Evolutionary conservation across 352 stramenopile genomes (phyloP).

Genomic region (Phytophthora sp.): DNA sequence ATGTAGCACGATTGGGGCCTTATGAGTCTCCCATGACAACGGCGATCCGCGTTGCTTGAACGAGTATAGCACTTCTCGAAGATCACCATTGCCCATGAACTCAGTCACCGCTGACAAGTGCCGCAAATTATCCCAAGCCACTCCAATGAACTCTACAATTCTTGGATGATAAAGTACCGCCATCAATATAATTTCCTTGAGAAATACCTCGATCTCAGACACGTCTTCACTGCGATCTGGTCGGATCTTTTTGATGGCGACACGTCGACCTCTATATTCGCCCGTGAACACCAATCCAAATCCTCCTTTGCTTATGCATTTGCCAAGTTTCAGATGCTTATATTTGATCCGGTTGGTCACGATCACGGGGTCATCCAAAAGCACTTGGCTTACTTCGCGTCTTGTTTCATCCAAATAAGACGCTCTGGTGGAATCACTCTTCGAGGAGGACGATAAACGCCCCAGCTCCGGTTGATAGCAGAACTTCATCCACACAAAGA

Average conservation of each 20-base stretch:
- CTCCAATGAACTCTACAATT: conserved; percentile 42
- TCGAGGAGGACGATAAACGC: conserved; percentile 25
- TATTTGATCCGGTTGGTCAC: conserved; percentile 48
- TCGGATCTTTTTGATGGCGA: conserved; percentile 41
- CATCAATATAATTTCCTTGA: conserved; percentile 44
- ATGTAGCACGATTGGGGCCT: conserved; percentile 52
- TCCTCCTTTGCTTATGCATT: conserved; percentile 38
- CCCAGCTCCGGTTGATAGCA: conserved; percentile 7
- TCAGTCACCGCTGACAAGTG: conserved; percentile 63
- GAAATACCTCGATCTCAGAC: conserved; percentile 32
- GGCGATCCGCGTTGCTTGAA: conserved; percentile 43
- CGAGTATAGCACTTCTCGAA: conserved; percentile 54
- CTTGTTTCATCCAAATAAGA: conserved; percentile 19
- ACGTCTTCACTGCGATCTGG: conserved; percentile 28
- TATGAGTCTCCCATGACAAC: conserved; percentile 51
- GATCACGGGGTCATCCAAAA: conserved; percentile 33
- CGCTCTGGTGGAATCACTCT: conserved; percentile 15
- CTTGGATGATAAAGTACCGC: conserved; percentile 40
- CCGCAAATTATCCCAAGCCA: conserved; percentile 46
- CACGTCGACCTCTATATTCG: conserved; percentile 28
- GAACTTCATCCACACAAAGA: conserved; percentile 32
- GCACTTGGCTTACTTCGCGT: conserved; percentile 12
- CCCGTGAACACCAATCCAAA: conserved; percentile 40
- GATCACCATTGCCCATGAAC: conserved; percentile 69
- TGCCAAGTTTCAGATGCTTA: conserved; percentile 30